These are phyloP conservation scores for Eucalyptus fibrosa DNA, from an alignment of 345 rosid genomes.

Conservation along the genomic window DNA sequence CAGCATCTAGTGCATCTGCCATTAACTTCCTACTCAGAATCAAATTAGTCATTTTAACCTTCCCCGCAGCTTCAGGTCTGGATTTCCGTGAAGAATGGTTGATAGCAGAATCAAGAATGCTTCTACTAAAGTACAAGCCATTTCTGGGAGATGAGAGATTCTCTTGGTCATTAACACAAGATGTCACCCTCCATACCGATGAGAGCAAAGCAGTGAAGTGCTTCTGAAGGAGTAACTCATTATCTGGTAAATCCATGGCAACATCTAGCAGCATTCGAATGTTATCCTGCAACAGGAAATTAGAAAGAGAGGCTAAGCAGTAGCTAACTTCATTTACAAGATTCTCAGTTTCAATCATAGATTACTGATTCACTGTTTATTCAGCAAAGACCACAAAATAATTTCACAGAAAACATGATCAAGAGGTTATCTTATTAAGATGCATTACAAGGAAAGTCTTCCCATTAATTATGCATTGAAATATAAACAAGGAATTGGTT, in stretches of 20 bases:
- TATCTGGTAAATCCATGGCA: slow-evolving; percentile 70
- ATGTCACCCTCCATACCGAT: slow-evolving; percentile 57
- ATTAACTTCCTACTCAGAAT: slow-evolving; percentile 36
- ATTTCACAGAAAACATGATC: not conserved
- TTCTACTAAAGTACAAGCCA: slow-evolving; percentile 37
- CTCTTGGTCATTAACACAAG: slow-evolving; percentile 8
- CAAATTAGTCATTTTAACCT: slow-evolving; percentile 43
- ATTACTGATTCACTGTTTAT: not conserved
- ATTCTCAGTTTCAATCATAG: not conserved
- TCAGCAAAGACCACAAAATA: not conserved
- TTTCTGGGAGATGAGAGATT: slow-evolving; percentile 21
- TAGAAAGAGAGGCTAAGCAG: not conserved
- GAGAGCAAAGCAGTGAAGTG: slow-evolving; percentile 86
- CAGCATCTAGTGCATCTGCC: slow-evolving; percentile 61
- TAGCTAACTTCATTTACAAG: not conserved
- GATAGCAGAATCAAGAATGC: slow-evolving; percentile 21
- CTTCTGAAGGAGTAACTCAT: slow-evolving; percentile 81
- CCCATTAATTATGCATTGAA: not conserved
- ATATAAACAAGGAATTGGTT: not conserved
- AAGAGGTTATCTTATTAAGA: not conserved
- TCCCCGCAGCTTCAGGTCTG: slow-evolving; percentile 22
- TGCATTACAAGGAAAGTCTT: not conserved
- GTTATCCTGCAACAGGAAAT: slow-evolving; percentile 61
- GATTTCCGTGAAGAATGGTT: slow-evolving; percentile 18
- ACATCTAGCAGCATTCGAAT: slow-evolving; percentile 54